Evolutionary conservation across 331 rosid species (phyloP).

Genomic region (Prunus yedoensis): DNA sequence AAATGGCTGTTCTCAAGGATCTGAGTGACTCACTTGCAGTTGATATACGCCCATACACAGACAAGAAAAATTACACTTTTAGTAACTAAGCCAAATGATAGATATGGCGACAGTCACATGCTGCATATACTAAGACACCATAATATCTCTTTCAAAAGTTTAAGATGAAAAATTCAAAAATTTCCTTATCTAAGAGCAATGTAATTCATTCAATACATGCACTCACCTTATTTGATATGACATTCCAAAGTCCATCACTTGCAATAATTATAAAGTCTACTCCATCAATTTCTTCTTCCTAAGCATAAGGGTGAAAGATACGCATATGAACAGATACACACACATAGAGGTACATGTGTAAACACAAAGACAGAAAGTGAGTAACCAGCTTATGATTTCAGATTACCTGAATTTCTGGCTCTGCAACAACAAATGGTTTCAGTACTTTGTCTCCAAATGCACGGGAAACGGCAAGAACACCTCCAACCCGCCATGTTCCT

Average conservation of each 20-base stretch:
- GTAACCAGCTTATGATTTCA: slow-evolving; percentile 7
- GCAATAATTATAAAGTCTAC: slow-evolving; percentile 81
- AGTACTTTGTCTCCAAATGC: slow-evolving; percentile 89
- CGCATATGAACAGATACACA: background rate
- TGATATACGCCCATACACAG: background rate
- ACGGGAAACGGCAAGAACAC: slow-evolving; percentile 91
- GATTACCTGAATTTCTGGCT: slow-evolving; percentile 83
- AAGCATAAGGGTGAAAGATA: background rate
- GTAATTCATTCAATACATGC: background rate
- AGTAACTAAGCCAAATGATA: background rate
- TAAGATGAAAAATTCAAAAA: background rate
- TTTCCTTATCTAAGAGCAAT: background rate
- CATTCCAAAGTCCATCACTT: slow-evolving; percentile 94
- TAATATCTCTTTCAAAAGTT: no score
- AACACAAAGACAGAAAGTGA: background rate
- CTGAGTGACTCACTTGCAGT: background rate
- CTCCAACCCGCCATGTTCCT: slow-evolving; percentile 97
- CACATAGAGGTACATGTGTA: background rate
- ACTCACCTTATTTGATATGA: slow-evolving; percentile 74
- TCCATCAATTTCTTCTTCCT: slow-evolving; percentile 79
- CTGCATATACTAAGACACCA: background rate
- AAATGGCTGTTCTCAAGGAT: background rate
- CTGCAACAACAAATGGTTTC: slow-evolving; percentile 83
- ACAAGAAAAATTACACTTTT: background rate
- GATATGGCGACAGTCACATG: background rate